These are phyloP conservation scores for Beauveria varroae DNA, from an alignment of 2,329 filamentous ascomycete genomes.

Conservation along the genomic window DNA sequence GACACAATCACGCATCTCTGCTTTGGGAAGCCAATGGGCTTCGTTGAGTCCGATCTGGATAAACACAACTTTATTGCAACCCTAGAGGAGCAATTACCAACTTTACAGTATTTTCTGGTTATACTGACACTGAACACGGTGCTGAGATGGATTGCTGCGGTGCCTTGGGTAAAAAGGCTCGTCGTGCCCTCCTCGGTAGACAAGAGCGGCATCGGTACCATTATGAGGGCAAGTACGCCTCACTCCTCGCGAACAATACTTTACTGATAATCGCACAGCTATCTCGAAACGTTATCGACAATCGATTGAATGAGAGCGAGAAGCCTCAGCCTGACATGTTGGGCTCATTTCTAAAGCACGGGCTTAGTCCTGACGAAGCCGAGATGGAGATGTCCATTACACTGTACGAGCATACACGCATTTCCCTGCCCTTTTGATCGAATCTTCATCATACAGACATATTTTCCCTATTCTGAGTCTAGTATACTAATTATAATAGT, in stretches of 20 bases:
- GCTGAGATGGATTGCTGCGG: background rate
- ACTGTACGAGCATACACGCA: background rate
- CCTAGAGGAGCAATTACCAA: background rate
- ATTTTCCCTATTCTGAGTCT: background rate
- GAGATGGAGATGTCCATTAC: conserved; percentile 4
- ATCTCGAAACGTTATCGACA: background rate
- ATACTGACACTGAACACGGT: background rate
- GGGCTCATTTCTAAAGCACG: background rate
- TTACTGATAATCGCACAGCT: background rate
- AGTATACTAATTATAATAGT: background rate
- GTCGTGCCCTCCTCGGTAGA: background rate
- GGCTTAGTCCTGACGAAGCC: background rate
- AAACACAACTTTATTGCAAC: background rate
- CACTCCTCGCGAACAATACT: background rate
- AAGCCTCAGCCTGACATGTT: background rate
- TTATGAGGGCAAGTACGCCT: background rate
- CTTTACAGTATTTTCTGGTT: background rate
- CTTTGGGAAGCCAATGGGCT: background rate
- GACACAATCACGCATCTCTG: background rate
- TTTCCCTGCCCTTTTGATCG: background rate
- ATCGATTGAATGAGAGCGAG: background rate
- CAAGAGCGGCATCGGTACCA: background rate
- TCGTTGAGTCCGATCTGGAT: background rate
- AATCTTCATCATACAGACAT: background rate
- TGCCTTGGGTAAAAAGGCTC: background rate